Percentiles rank a stretch among this genome's conserved stretches.
Conservation (phyloP, 179 eudicot species). For the Heliamphora pulchella region DNA sequence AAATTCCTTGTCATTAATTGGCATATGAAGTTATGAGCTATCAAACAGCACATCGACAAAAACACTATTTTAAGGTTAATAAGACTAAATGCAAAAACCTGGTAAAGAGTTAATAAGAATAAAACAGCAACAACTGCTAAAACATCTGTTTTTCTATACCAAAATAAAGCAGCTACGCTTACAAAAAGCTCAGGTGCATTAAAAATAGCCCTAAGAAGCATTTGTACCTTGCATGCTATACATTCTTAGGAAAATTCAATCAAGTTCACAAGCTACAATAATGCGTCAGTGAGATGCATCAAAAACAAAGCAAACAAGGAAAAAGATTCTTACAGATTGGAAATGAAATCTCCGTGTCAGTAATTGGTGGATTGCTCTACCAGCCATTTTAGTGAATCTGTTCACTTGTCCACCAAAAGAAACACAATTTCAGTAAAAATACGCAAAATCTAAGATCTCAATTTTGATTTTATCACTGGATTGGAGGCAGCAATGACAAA, state of each 20-base stretch:
- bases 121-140: no score
- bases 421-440: neutral
- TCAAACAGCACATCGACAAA: no score
- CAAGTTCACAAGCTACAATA: neutral
- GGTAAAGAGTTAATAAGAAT: no score
- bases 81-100: no score
- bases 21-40: no score
- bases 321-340: conserved; percentile 26
- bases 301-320: neutral
- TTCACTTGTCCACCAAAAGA: neutral
- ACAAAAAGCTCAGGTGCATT: neutral
- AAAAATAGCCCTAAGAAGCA: neutral
- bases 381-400: conserved; percentile 31
- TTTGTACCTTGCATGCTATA: neutral
- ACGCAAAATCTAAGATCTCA: neutral
- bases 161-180: neutral
- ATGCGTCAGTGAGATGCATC: neutral
- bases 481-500: neutral
- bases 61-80: no score
- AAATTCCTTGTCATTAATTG: no score
- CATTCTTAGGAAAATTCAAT: neutral
- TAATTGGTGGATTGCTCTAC: conserved; percentile 34
- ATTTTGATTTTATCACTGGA: neutral
- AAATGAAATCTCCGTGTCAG: conserved; percentile 29
- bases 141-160: neutral